Conservation (phyloP, 1,139 yeast species). For the Kluyveromyces sp. region DNA sequence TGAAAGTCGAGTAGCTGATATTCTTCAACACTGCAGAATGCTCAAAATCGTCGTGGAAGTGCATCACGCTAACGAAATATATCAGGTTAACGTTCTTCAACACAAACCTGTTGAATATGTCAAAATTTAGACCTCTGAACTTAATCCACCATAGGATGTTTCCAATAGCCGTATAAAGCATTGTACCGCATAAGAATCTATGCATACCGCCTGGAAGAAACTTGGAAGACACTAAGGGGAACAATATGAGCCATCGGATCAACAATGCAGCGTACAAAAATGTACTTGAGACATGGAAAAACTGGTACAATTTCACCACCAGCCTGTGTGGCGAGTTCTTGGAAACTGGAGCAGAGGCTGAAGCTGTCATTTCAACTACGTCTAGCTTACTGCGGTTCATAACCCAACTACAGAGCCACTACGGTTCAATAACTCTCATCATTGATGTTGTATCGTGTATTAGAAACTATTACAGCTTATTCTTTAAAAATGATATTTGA, state of each 20-base stretch:
- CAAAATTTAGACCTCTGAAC: constrained; percentile 21
- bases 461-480: too few relatives aligned
- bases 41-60: constrained; percentile 43
- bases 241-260: constrained; percentile 43
- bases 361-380: neutral
- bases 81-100: constrained; percentile 40
- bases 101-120: constrained; percentile 16
- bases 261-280: constrained; percentile 50
- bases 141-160: constrained; percentile 26
- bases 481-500: too few relatives aligned
- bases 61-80: constrained; percentile 40
- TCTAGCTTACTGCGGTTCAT: too few relatives aligned
- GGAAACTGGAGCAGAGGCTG: neutral
- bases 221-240: constrained; percentile 55
- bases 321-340: neutral
- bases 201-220: constrained; percentile 68
- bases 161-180: constrained; percentile 16
- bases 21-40: constrained; percentile 30
- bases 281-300: constrained; percentile 31
- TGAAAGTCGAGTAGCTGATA: constrained; percentile 30
- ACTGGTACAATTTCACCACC: constrained; percentile 22
- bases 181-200: constrained; percentile 43
- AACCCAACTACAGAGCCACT: too few relatives aligned
- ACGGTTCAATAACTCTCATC: too few relatives aligned
- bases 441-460: too few relatives aligned